These are phyloP conservation scores for Aspergillus mulundensis DNA, from an alignment of 495 filamentous ascomycete species.

Conservation along the genomic window DNA sequence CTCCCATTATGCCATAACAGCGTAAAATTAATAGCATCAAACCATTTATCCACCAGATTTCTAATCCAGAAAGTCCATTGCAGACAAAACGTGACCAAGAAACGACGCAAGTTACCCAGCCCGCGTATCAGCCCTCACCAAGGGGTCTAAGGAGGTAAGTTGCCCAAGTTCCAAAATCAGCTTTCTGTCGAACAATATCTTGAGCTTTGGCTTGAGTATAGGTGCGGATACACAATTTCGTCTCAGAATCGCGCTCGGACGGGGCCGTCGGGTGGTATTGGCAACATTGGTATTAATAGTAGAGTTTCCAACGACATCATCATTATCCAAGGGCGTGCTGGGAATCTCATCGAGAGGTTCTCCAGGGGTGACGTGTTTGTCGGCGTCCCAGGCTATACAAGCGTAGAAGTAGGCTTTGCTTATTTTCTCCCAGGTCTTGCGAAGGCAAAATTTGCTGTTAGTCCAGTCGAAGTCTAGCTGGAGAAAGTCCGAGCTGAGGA, in stretches of 20 bases:
- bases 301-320: background rate
- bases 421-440: conserved; percentile 29
- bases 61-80: too few relatives aligned
- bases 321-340: conserved; percentile 7
- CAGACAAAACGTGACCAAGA: too few relatives aligned
- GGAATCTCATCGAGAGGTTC: conserved; percentile 8
- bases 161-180: conserved; percentile 1
- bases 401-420: conserved; percentile 32
- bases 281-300: too few relatives aligned
- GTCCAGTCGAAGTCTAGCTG: conserved; percentile 11
- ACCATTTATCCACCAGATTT: too few relatives aligned
- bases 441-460: conserved; percentile 25
- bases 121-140: background rate
- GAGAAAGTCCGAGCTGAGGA: conserved; percentile 29
- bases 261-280: background rate
- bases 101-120: background rate
- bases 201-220: background rate
- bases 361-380: background rate
- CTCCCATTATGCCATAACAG: too few relatives aligned
- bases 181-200: conserved; percentile 10
- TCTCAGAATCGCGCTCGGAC: background rate
- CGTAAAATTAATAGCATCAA: too few relatives aligned
- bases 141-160: background rate
- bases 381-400: conserved; percentile 27
- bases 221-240: background rate